Evolutionary conservation across 2,329 filamentous ascomycete genomes (phyloP).

Genomic region (Venturia effusa): DNA sequence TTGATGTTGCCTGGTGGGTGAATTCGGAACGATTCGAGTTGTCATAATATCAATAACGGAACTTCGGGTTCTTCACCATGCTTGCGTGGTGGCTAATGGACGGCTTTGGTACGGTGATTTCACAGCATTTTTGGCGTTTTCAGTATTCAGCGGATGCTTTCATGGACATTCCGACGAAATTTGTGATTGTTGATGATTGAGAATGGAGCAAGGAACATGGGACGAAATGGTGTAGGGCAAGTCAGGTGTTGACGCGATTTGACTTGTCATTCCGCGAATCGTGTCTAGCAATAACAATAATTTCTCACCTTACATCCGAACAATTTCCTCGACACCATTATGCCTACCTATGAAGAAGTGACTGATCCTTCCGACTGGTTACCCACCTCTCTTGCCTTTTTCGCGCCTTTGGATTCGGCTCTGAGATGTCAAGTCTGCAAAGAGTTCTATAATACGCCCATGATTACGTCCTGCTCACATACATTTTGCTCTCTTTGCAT

Average conservation of each 20-base stretch:
- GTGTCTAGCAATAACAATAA: background rate
- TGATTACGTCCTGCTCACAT: conserved; percentile 89
- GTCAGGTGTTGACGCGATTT: background rate
- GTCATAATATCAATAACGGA: background rate
- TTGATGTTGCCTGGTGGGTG: background rate
- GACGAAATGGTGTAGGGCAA: background rate
- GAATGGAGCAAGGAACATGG: background rate
- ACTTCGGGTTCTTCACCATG: background rate
- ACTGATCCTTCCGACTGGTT: conserved; percentile 82
- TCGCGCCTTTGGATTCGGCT: conserved; percentile 67
- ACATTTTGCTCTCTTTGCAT: conserved; percentile 97
- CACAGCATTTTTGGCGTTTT: background rate
- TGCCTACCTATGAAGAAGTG: conserved; percentile 27
- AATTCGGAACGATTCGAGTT: background rate
- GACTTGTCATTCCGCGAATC: background rate
- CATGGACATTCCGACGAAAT: background rate
- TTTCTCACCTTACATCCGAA: background rate
- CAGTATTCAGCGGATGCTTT: background rate
- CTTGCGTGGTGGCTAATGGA: background rate
- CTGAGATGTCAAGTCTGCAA: conserved; percentile 96
- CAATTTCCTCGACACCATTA: background rate
- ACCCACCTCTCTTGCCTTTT: conserved; percentile 52
- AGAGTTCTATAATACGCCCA: conserved; percentile 88
- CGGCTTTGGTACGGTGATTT: background rate
- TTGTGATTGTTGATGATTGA: background rate